Evolutionary conservation across 306 rosid species (phyloP), one percentile per base, ranked within the genome.

Genomic region (Prosopis cineraria): DNA sequence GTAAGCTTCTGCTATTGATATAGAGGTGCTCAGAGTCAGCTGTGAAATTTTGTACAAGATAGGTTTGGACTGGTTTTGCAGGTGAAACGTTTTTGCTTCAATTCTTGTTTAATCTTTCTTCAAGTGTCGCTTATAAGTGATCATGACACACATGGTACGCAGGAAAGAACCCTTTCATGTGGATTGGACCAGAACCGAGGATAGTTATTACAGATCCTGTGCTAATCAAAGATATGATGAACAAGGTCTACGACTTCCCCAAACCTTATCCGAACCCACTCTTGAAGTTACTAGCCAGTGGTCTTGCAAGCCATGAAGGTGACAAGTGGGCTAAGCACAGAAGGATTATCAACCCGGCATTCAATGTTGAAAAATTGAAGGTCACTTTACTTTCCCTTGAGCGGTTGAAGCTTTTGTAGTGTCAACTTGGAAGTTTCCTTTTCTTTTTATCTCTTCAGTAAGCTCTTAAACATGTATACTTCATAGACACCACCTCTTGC

Each of bases 281-380:
- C 19, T 0, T 11, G 37, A 48, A 13, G 72, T 74, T 84, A 5
- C 66, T 90, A 3, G 77, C 36, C 4, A 9, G 4, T 8, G 93
- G 96, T n/a, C 76, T 85, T 11, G 62, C 3, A 3, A 8, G 5
- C 39, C 8, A 78, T 48, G 83, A 88, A 4, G 90, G 84, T 47
- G 85, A 86, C 19, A 88, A 89, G 66, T 91, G 93, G 97, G 81
- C 83, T 47, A 89, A 70, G 65, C 90, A 83, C 77, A 76, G 88
- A 53, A 88, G 74, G 72, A 74, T 88, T 13, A 83, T 90, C 71
- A 87, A 82, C 44, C 91, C 87, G 6, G 87, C 91, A 47, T 90
- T 90, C 73, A 82, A 78, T 37, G 5, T 73, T 0, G 90, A 88
- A 71, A 87, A 88, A 59, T 37, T 90, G 41, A 90, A 92, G 97